Conservation (phyloP, 2,329 filamentous ascomycete species). For the Alternaria angustiovoidea region DNA sequence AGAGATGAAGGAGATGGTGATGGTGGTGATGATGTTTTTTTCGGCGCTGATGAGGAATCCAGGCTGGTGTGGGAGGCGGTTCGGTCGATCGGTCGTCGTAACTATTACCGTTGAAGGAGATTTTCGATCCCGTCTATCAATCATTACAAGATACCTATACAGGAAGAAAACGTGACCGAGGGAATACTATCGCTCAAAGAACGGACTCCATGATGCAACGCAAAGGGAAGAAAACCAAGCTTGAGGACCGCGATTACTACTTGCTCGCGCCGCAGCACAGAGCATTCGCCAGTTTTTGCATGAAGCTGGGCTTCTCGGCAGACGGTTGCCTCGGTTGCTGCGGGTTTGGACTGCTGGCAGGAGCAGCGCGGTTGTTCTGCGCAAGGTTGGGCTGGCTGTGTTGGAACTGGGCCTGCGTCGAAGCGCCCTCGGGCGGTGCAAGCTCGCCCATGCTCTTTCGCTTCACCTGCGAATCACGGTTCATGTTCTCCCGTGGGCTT, state of each 20-base stretch:
- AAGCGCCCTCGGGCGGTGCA: constrained; percentile 79
- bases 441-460: constrained; percentile 81
- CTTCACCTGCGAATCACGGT: constrained; percentile 54
- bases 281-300: constrained; percentile 92
- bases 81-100: constrained; percentile 39
- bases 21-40: constrained; percentile 19
- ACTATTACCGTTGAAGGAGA: constrained; percentile 46
- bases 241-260: constrained; percentile 31
- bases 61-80: constrained; percentile 33
- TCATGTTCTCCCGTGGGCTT: constrained; percentile 45
- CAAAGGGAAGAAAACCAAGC: constrained; percentile 32
- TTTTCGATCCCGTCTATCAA: constrained; percentile 51
- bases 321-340: constrained; percentile 67
- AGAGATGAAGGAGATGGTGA: constrained; percentile 30
- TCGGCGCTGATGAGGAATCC: constrained; percentile 34
- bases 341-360: constrained; percentile 52
- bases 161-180: constrained; percentile 44
- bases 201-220: constrained; percentile 48
- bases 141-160: constrained; percentile 54
- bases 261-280: constrained; percentile 75
- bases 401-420: constrained; percentile 95
- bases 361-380: constrained; percentile 69
- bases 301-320: constrained; percentile 72
- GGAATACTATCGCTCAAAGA: constrained; percentile 42
- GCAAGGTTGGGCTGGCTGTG: constrained; percentile 87